phyloP scores from a whole-genome alignment of 352 stramenopile species.

The Phytophthora crassamura region DNA sequence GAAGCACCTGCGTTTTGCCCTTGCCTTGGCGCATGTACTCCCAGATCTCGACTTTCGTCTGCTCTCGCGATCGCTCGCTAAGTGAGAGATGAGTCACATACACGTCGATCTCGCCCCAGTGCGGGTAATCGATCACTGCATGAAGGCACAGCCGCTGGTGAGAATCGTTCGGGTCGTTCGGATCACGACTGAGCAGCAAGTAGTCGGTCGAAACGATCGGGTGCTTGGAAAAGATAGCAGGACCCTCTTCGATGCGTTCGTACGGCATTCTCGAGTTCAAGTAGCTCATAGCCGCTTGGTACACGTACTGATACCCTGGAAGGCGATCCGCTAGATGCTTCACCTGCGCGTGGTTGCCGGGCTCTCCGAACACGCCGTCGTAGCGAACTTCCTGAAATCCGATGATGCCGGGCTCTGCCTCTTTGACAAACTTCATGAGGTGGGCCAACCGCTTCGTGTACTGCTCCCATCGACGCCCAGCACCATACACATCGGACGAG shows the following conservation, averaged over 20 bases:
- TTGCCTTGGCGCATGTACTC: slow-evolving; percentile 74
- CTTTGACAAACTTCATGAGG: slow-evolving; percentile 59
- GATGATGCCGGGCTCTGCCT: slow-evolving; percentile 71
- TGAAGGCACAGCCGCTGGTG: slow-evolving; percentile 89
- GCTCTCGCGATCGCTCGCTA: slow-evolving; percentile 72
- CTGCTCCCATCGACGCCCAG: slow-evolving; percentile 61
- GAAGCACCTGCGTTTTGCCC: slow-evolving; percentile 74
- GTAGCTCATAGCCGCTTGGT: slow-evolving; percentile 89
- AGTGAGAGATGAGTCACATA: slow-evolving; percentile 90
- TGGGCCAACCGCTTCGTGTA: slow-evolving; percentile 84
- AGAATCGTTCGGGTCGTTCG: slow-evolving; percentile 84
- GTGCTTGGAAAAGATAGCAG: slow-evolving; percentile 81
- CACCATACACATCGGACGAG: slow-evolving; percentile 68
- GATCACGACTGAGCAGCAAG: slow-evolving; percentile 76
- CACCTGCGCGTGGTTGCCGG: slow-evolving; percentile 74
- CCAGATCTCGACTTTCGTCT: slow-evolving; percentile 85
- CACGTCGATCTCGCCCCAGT: slow-evolving; percentile 78
- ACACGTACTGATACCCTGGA: slow-evolving; percentile 83
- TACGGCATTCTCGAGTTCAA: slow-evolving; percentile 59
- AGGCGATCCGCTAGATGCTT: slow-evolving; percentile 74
- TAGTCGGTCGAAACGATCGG: slow-evolving; percentile 87
- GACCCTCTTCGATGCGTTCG: slow-evolving; percentile 87
- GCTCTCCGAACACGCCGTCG: slow-evolving; percentile 74
- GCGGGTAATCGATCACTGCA: slow-evolving; percentile 68
- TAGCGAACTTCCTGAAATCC: slow-evolving; percentile 90